Base-by-base conservation (phyloP, 2,329 filamentous ascomycete genomes). In the Fusarium scirpi region DNA sequence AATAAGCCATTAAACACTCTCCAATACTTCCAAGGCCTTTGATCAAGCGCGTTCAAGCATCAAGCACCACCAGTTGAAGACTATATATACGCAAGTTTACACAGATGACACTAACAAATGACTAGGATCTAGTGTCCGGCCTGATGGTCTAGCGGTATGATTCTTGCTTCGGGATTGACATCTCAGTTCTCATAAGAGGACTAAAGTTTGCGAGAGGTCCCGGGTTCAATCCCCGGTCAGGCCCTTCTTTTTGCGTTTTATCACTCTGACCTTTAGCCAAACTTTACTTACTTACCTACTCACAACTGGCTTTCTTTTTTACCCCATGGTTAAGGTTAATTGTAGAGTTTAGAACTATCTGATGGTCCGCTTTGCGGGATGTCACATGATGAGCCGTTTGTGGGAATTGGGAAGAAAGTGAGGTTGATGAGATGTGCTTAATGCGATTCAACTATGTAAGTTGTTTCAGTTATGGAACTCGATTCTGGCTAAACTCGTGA, bases 151-250 rank as follows among this genome's bases (percentile, higher is more conserved):
- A 66, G 63, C 62, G 63, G 63, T 66, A 68, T 67, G 64, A 68
- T 64, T 67, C 64, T 67, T 67, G 64, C 65, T 63, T 68, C 64
- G 64, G 64, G 64, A 67, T 24, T 58, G 63, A 53, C 64, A 64
- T 67, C 64, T 67, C 57, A 57, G 63, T 66, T 46, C 55, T 67
- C 13, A 48, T 0, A 10, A 49, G 47, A 56, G 56, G 3, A 46
- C 62, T 67, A 49, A 18, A 59, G 55, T 43, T 75, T 82, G 81
- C 81, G 81, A 81, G 80, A 82, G 81, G 81, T 82, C 81, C 80
- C 80, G 81, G 80, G 81, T 82, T 82, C 81, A 80, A 82, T 82
- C 80, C 81, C 79, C 80, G 81, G 81, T 79, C 80, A 81, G 80
- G 80, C 80, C 80, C 80, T 47, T 46, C 13, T 30, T 67, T 67